Conservation (phyloP, 2,329 filamentous ascomycete genomes). For the Aspergillus pseudoviridinutans region DNA sequence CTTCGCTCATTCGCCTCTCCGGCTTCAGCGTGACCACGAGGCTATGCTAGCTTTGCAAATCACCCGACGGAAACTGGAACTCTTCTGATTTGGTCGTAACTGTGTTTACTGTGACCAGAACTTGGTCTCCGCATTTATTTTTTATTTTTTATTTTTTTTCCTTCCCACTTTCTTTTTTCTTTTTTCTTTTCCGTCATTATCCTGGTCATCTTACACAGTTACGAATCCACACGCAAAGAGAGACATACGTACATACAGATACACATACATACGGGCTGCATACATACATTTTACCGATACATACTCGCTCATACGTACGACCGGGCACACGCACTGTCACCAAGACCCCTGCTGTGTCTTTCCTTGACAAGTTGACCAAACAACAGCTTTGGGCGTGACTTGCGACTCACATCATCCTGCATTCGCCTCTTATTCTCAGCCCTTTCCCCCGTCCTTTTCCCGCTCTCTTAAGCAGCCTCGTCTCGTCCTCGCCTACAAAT, state of each 20-base stretch:
- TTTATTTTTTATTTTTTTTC: too few relatives aligned
- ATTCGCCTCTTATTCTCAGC: slow-evolving; percentile 19
- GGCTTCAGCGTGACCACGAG: slow-evolving; percentile 24
- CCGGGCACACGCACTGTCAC: slow-evolving; percentile 12
- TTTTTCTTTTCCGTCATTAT: slow-evolving; percentile 2
- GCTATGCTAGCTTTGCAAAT: slow-evolving; percentile 32
- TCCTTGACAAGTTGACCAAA: slow-evolving; percentile 9
- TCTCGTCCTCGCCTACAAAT: slow-evolving; percentile 30
- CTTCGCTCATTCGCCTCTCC: slow-evolving; percentile 2
- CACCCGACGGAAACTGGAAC: slow-evolving; percentile 26
- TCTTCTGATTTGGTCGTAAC: slow-evolving; percentile 22
- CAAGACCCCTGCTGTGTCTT: not conserved
- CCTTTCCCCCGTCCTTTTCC: slow-evolving; percentile 17
- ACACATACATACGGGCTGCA: slow-evolving; percentile 3
- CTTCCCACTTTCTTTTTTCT: not conserved
- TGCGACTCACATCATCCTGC: slow-evolving; percentile 29
- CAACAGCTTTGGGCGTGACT: slow-evolving; percentile 17
- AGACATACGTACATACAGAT: slow-evolving; percentile 11
- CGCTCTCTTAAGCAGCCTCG: slow-evolving; percentile 20
- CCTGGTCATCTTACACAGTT: slow-evolving; percentile 18
- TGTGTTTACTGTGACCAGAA: slow-evolving; percentile 11
- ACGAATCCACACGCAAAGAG: slow-evolving; percentile 4
- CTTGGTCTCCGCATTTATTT: slow-evolving; percentile 22
- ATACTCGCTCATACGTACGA: slow-evolving; percentile 9
- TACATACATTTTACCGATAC: slow-evolving; percentile 4